These are phyloP conservation scores for Ramularia collo-cygni DNA, from an alignment of 2,329 filamentous ascomycete species.

Conservation along the genomic window DNA sequence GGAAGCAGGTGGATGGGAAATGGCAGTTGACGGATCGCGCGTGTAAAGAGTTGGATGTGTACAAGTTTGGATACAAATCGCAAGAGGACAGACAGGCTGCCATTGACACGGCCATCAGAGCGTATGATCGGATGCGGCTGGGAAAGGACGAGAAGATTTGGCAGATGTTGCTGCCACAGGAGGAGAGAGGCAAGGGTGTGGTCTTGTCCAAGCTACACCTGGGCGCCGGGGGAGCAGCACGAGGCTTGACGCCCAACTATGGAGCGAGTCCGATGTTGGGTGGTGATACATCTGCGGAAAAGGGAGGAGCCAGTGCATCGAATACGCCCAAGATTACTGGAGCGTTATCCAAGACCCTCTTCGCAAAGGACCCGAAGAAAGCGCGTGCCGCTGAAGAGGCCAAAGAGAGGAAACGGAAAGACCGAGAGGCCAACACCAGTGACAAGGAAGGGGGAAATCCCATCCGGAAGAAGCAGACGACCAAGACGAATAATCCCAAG, in stretches of 20 bases:
- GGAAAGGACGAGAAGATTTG: slow-evolving; percentile 55
- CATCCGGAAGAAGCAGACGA: slow-evolving; percentile 21
- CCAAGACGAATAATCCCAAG: slow-evolving; percentile 33
- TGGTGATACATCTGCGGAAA: slow-evolving; percentile 16
- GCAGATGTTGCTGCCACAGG: slow-evolving; percentile 54
- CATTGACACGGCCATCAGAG: slow-evolving; percentile 56
- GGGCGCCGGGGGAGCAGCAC: slow-evolving; percentile 22
- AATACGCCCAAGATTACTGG: slow-evolving; percentile 24
- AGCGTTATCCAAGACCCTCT: slow-evolving; percentile 36
- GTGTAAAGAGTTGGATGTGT: slow-evolving; percentile 57
- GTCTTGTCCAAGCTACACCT: slow-evolving; percentile 54
- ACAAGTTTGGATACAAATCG: slow-evolving; percentile 52
- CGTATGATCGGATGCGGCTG: slow-evolving; percentile 56
- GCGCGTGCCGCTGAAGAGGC: slow-evolving; percentile 33
- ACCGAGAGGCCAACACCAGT: slow-evolving; percentile 29
- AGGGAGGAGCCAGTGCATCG: slow-evolving; percentile 16
- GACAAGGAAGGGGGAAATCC: slow-evolving; percentile 24
- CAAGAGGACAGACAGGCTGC: slow-evolving; percentile 51
- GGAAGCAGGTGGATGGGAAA: slow-evolving; percentile 44
- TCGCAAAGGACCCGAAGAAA: slow-evolving; percentile 39
- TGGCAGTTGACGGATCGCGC: slow-evolving; percentile 52
- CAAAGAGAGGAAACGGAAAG: slow-evolving; percentile 42
- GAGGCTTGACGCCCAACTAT: slow-evolving; percentile 22
- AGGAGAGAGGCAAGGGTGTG: slow-evolving; percentile 57
- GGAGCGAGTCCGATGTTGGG: slow-evolving; percentile 25